Evolutionary conservation across 2,329 filamentous ascomycete genomes (phyloP), one percentile per base, ranked within the genome.

Genomic region (Triangularia setosa): DNA sequence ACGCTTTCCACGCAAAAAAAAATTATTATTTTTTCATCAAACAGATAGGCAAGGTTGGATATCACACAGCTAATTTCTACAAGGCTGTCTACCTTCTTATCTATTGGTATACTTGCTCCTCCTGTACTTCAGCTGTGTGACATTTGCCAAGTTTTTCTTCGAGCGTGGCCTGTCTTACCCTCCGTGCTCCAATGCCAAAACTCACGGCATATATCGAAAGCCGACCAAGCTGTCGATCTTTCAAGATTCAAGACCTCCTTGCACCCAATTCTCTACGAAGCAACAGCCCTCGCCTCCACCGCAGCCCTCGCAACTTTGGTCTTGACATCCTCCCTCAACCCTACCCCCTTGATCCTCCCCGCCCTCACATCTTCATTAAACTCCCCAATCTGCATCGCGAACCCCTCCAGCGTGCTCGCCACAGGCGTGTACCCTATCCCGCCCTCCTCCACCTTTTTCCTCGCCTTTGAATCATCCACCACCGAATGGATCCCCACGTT

Each of bases 341-440:
- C 40, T n/a, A 18, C 40, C 35, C 21, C 48, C 44, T 61, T 56
- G 1, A n/a, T 27, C 18, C 21, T 59, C 35, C 64, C 65, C 40
- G n/a, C n/a, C 18, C n/a, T 48, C 53, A 68, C 56, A 59, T 67
- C 68, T 12, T 55, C 62, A 63, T 83, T 82, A 77, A 77, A 81
- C 11, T 77, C 73, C 4, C 70, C 68, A 11, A 81, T 62, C 68
- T 79, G 74, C 69, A 75, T 74, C 60, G 75, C 78, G 24, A 81
- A 69, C 0, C 79, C 79, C 67, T 81, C 78, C 23, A 82, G 64
- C 4, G 75, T 78, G 11, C 71, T 78, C 55, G 73, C 77, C 7
- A 73, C 72, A 2, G 72, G 74, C 57, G 61, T 62, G 58, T 81
- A 81, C 11, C 78, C 80, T 27, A 83, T 66, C 0, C 79, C 79